phyloP scores from a whole-genome alignment of 805 yeast genomes.

The Debaryomyces castellii region DNA sequence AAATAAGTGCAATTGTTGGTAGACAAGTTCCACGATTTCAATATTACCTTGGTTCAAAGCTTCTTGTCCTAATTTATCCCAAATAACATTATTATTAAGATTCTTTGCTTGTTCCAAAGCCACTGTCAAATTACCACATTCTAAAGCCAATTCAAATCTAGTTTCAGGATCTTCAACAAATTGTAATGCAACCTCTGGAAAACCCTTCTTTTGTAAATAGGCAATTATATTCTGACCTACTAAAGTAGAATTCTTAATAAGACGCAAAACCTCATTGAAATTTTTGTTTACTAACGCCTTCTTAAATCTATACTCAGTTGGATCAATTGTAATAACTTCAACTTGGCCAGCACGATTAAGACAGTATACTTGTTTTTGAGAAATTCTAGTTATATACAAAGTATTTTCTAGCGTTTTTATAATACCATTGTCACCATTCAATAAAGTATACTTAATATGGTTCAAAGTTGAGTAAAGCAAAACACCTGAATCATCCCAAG shows the following conservation, averaged over 20 bases:
- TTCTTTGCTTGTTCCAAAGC: constrained; percentile 88
- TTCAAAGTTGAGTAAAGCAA: constrained; percentile 90
- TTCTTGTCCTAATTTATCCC: constrained; percentile 83
- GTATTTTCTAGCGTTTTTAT: constrained; percentile 90
- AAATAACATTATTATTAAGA: constrained; percentile 63
- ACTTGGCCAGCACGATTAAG: constrained; percentile 84
- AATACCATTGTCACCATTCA: constrained; percentile 95
- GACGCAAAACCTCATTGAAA: constrained; percentile 86
- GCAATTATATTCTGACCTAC: constrained; percentile 98
- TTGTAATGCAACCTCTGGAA: constrained; percentile 95
- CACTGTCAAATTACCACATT: constrained; percentile 82
- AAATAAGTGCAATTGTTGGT: constrained; percentile 81
- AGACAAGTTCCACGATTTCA: constrained; percentile 79
- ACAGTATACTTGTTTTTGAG: constrained; percentile 72
- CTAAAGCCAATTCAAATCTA: constrained; percentile 91
- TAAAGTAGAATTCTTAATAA: constrained; percentile 82
- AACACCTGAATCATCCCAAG: constrained; percentile 95
- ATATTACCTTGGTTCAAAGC: constrained; percentile 90
- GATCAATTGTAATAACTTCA: constrained; percentile 78
- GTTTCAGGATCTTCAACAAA: constrained; percentile 97
- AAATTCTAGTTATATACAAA: constrained; percentile 71
- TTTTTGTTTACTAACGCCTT: constrained; percentile 86
- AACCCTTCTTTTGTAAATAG: constrained; percentile 90
- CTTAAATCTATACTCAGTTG: constrained; percentile 96
- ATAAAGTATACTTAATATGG: constrained; percentile 89